phyloP scores from a whole-genome alignment of 2,329 filamentous ascomycete species.

The Cercospora janseana region DNA sequence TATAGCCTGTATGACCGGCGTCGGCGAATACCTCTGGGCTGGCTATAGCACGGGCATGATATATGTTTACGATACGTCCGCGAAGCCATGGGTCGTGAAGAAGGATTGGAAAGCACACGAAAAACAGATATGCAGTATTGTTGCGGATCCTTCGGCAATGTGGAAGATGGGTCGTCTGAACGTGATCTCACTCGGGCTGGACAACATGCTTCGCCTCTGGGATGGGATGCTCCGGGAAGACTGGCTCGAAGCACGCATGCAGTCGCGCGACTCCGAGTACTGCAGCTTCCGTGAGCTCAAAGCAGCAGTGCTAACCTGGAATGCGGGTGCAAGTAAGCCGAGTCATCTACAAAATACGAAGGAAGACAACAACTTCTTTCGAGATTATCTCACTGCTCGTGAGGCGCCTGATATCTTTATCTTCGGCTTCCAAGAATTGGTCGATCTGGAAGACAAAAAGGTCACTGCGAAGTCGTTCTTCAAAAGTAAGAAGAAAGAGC shows the following conservation, averaged over 20 bases:
- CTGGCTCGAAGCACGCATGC: conserved; percentile 91
- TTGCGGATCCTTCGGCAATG: conserved; percentile 75
- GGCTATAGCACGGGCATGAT: conserved; percentile 93
- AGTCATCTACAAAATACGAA: conserved; percentile 70
- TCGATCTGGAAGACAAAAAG: conserved; percentile 95
- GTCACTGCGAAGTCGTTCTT: conserved; percentile 93
- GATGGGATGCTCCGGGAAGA: conserved; percentile 91
- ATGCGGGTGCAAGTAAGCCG: conserved; percentile 93
- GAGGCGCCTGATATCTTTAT: conserved; percentile 83
- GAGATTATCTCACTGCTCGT: conserved; percentile 71
- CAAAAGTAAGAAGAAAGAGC: conserved; percentile 78
- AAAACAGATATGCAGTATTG: conserved; percentile 70
- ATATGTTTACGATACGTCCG: conserved; percentile 82
- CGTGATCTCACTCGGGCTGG: conserved; percentile 80
- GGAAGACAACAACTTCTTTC: conserved; percentile 73
- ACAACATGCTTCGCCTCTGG: conserved; percentile 82
- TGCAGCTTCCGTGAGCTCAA: conserved; percentile 82
- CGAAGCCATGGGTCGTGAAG: conserved; percentile 80
- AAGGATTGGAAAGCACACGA: conserved; percentile 96
- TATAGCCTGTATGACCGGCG: conserved; percentile 80
- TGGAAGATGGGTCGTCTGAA: conserved; percentile 83
- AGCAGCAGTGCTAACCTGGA: conserved; percentile 87
- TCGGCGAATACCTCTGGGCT: conserved; percentile 83
- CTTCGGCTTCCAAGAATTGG: conserved; percentile 98
- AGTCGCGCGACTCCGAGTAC: conserved; percentile 74